Percentiles rank a stretch among this genome's conserved stretches.
Conservation (phyloP, 2,329 filamentous ascomycete species). For the Pseudogymnoascus sp. region DNA sequence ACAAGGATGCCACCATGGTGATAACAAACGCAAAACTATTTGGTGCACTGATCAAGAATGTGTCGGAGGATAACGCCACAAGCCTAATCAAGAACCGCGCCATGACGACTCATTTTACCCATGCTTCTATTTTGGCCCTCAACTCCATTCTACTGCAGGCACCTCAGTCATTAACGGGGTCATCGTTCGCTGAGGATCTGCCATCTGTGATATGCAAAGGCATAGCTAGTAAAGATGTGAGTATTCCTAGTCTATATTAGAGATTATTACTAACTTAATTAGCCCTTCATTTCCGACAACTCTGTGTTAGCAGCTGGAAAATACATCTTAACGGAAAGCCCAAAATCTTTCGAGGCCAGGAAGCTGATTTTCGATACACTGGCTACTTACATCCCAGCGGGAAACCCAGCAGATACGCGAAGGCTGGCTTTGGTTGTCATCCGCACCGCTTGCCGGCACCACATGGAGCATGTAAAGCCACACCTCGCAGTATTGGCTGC, state of each 20-base stretch:
- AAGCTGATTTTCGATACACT: conserved; percentile 77
- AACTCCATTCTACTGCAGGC: conserved; percentile 85
- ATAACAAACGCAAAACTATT: conserved; percentile 87
- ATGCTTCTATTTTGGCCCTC: conserved; percentile 73
- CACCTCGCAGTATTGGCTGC: conserved; percentile 74
- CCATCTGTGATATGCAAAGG: conserved; percentile 72
- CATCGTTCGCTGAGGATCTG: conserved; percentile 62
- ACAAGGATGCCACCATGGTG: conserved; percentile 67
- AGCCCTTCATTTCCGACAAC: conserved; percentile 84
- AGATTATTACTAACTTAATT: conserved; percentile 20
- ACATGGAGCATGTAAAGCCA: conserved; percentile 72
- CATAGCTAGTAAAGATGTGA: conserved; percentile 67
- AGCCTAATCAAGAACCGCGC: conserved; percentile 60
- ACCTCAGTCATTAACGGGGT: conserved; percentile 58
- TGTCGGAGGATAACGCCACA: conserved; percentile 62
- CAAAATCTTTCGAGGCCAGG: conserved; percentile 65
- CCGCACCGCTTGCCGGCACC: conserved; percentile 71
- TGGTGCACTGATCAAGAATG: conserved; percentile 80
- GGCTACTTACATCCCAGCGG: conserved; percentile 66
- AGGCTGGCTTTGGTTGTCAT: conserved; percentile 80
- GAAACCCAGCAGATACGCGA: conserved; percentile 71
- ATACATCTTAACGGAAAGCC: conserved; percentile 64
- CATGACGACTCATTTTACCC: conserved; percentile 66
- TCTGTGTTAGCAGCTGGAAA: conserved; percentile 85
- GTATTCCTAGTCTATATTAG: conserved; percentile 26